Conservation (phyloP, 2,329 filamentous ascomycete genomes). For the Penicillium vulpinum region DNA sequence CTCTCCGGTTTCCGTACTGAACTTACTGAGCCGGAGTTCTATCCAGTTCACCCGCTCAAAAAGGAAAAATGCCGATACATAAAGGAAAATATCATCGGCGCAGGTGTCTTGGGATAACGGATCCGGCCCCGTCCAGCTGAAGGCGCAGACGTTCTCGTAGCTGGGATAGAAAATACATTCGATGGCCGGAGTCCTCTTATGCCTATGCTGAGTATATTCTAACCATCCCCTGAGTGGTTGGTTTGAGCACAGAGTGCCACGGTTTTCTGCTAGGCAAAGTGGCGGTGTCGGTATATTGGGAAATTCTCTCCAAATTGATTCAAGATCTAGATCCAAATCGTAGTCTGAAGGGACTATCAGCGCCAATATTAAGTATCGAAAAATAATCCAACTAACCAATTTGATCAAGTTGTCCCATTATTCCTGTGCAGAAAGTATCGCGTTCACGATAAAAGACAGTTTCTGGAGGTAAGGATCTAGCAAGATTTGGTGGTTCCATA, state of each 20-base stretch:
- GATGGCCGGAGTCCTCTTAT: neutral
- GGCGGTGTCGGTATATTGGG: neutral
- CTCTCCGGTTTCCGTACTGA: neutral
- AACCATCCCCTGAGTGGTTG: neutral
- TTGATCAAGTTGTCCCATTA: neutral
- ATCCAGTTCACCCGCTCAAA: neutral
- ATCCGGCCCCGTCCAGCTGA: neutral
- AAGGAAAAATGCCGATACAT: neutral
- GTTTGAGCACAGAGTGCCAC: neutral
- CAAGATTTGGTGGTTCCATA: neutral
- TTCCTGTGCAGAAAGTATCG: neutral
- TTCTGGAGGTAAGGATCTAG: neutral
- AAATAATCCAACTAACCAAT: neutral
- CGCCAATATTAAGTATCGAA: neutral
- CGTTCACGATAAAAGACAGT: neutral
- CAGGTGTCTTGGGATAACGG: neutral
- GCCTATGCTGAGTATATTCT: neutral
- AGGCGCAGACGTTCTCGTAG: neutral
- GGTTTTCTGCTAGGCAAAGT: neutral
- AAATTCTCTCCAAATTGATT: neutral
- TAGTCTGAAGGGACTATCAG: neutral
- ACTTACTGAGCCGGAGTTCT: neutral
- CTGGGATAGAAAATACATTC: neutral
- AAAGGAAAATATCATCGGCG: neutral
- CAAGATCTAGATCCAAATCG: neutral